These are phyloP conservation scores for Phytophthora pluvialis DNA, from an alignment of 352 stramenopile species.

Conservation along the genomic window DNA sequence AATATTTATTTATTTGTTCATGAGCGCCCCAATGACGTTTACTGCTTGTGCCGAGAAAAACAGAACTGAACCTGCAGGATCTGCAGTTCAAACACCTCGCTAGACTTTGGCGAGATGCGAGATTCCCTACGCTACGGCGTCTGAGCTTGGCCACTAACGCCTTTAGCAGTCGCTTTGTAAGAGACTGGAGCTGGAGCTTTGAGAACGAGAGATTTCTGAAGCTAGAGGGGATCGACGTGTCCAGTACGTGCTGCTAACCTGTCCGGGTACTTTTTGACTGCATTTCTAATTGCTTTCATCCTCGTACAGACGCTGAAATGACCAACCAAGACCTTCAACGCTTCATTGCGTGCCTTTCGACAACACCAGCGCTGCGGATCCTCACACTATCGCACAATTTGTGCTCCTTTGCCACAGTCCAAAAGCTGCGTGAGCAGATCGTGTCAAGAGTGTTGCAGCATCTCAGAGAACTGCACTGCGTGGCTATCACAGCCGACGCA, in stretches of 20 bases:
- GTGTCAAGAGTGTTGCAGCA: conserved; percentile 9
- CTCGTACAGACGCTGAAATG: conserved; percentile 42
- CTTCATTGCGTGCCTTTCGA: conserved; percentile 53
- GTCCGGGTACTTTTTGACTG: not conserved
- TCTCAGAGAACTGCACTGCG: conserved; percentile 49
- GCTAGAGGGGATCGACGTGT: conserved; percentile 50
- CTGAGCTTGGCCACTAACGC: conserved; percentile 47
- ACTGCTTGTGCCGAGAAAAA: not conserved
- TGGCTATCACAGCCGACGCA: conserved; percentile 38
- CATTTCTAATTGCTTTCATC: not conserved
- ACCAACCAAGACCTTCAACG: conserved; percentile 62
- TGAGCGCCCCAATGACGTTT: not conserved
- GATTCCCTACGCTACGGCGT: conserved; percentile 43
- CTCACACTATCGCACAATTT: conserved; percentile 57
- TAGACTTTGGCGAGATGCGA: conserved; percentile 51
- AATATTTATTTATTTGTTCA: not conserved
- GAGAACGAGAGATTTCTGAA: conserved; percentile 45
- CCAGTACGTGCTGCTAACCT: conserved; percentile 29
- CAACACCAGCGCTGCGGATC: conserved; percentile 31
- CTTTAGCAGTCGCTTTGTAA: conserved; percentile 70
- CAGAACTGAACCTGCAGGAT: conserved; percentile 53
- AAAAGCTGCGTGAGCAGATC: conserved; percentile 41
- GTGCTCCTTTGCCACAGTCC: conserved; percentile 40
- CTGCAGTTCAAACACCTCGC: conserved; percentile 53
- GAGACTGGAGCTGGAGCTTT: conserved; percentile 63